Conservation (phyloP, 371 early-diverging fungal genomes). For the Lichtheimia hyalospora region DNA sequence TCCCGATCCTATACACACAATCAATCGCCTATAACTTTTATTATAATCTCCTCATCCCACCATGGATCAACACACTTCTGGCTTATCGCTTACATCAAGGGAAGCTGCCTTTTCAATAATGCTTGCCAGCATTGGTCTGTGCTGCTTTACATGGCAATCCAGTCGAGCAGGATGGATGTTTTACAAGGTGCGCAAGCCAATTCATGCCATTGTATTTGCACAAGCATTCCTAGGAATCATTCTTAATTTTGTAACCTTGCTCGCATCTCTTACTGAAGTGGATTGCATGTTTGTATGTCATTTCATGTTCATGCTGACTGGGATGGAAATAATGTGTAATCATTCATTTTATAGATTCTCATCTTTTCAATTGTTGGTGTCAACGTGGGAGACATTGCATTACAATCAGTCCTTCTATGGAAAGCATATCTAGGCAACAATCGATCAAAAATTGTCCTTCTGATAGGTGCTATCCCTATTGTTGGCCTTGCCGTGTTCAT, state of each 20-base stretch:
- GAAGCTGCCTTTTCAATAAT: conserved; percentile 36
- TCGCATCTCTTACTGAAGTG: conserved; percentile 25
- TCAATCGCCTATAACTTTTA: too few relatives aligned
- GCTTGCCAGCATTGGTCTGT: conserved; percentile 40
- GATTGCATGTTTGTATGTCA: conserved; percentile 44
- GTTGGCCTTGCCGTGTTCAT: conserved; percentile 32
- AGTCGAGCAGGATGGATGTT: conserved; percentile 31
- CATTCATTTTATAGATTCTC: conserved; percentile 21
- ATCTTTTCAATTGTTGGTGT: conserved; percentile 44
- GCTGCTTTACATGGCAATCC: conserved; percentile 46
- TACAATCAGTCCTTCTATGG: conserved; percentile 44
- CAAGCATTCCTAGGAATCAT: conserved; percentile 38
- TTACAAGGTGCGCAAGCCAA: conserved; percentile 33
- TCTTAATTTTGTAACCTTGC: conserved; percentile 36
- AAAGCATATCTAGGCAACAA: conserved; percentile 48
- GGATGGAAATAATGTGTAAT: neutral
- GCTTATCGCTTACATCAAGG: neutral
- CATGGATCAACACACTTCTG: too few relatives aligned
- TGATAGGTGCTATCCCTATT: conserved; percentile 32
- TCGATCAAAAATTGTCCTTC: conserved; percentile 31
- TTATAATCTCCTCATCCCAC: too few relatives aligned
- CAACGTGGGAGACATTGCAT: conserved; percentile 36
- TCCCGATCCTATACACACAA: too few relatives aligned
- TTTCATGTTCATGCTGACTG: too few relatives aligned
- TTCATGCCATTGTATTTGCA: conserved; percentile 30